Conservation (phyloP, 2,329 filamentous ascomycete genomes). For the Aspergillus sp. region DNA sequence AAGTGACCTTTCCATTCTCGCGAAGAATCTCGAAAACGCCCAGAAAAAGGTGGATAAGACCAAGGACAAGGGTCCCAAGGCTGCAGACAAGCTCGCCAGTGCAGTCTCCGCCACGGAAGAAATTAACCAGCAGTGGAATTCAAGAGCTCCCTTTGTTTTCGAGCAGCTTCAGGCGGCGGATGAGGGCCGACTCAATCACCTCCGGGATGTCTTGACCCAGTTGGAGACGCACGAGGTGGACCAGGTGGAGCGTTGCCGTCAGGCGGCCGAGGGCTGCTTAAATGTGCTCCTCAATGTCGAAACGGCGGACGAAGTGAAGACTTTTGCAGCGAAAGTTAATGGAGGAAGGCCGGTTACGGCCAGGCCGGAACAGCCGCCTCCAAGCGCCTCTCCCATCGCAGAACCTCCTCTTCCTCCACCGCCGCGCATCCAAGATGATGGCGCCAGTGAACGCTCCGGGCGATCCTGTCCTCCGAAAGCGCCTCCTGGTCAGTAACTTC, state of each 20-base stretch:
- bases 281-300: slow-evolving; percentile 77
- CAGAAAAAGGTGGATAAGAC: slow-evolving; percentile 81
- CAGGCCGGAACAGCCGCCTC: slow-evolving; percentile 16
- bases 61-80: slow-evolving; percentile 64
- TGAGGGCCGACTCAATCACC: slow-evolving; percentile 77
- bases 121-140: slow-evolving; percentile 80
- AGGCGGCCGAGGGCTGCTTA: slow-evolving; percentile 68
- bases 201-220: slow-evolving; percentile 85
- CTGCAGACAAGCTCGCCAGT: slow-evolving; percentile 63
- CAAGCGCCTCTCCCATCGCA: slow-evolving; percentile 16
- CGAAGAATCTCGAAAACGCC: slow-evolving; percentile 74
- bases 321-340: slow-evolving; percentile 31
- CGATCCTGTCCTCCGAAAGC: slow-evolving; percentile 32
- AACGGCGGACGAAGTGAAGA: slow-evolving; percentile 72
- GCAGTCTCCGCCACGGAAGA: slow-evolving; percentile 65
- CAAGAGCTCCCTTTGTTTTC: slow-evolving; percentile 88
- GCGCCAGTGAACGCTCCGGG: slow-evolving; percentile 46
- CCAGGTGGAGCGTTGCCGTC: slow-evolving; percentile 65
- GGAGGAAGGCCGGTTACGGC: slow-evolving; percentile 25
- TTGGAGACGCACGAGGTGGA: slow-evolving; percentile 90
- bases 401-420: slow-evolving; percentile 33
- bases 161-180: slow-evolving; percentile 86
- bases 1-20: slow-evolving; percentile 67
- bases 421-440: slow-evolving; percentile 41
- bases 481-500: slow-evolving; percentile 25